A percentile compares a stretch with the other conserved stretches of the same genome.
Conservation (phyloP, 768 basidiomycete genomes). For the Gelatoporia subvermispora region DNA sequence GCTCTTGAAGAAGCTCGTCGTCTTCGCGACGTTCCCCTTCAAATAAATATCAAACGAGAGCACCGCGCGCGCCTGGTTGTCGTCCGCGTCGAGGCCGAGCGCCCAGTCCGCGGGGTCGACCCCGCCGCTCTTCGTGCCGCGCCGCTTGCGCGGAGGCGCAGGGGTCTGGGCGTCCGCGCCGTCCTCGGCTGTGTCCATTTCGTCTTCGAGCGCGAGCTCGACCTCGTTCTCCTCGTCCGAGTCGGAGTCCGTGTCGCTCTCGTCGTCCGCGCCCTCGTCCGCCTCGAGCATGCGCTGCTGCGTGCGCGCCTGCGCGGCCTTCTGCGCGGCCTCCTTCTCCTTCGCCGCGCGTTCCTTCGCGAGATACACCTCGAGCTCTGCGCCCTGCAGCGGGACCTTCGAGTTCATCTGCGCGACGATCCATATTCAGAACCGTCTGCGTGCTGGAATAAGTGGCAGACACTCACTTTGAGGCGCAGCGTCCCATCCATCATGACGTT, state of each 20-base stretch:
- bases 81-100: constrained; percentile 58
- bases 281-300: constrained; percentile 85
- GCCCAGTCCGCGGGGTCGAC: constrained; percentile 61
- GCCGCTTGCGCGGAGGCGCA: constrained; percentile 30
- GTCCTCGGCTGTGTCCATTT: constrained; percentile 43
- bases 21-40: constrained; percentile 89
- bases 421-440: neutral
- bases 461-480: constrained; percentile 59
- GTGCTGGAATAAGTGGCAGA: neutral
- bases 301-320: constrained; percentile 76
- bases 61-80: constrained; percentile 57
- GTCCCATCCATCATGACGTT: constrained; percentile 77
- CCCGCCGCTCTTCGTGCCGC: constrained; percentile 36
- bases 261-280: constrained; percentile 83
- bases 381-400: constrained; percentile 86
- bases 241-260: constrained; percentile 69
- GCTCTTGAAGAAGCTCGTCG: constrained; percentile 84
- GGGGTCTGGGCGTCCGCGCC: constrained; percentile 12
- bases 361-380: constrained; percentile 78
- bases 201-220: constrained; percentile 45
- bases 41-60: constrained; percentile 95
- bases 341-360: constrained; percentile 69
- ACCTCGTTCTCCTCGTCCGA: constrained; percentile 62
- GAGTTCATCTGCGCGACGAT: constrained; percentile 61
- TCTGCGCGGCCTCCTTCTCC: constrained; percentile 82